phyloP scores from a whole-genome alignment of 495 filamentous ascomycete species.

The Neurospora hispaniola region DNA sequence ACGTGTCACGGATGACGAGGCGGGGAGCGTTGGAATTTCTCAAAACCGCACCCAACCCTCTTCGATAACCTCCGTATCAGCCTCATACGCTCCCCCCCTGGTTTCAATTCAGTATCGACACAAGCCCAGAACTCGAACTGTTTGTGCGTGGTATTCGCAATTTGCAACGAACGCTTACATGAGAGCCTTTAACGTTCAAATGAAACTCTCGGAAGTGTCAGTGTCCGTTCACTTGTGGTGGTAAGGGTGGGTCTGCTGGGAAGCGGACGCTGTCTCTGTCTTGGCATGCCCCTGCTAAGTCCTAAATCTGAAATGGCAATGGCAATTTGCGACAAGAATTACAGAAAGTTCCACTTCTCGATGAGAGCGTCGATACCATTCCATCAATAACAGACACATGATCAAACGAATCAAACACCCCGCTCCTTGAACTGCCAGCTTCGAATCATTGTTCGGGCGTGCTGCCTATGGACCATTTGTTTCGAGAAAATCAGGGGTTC shows the following conservation, averaged over 20 bases:
- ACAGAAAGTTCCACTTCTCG: neutral
- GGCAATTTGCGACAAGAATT: neutral
- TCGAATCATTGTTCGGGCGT: neutral
- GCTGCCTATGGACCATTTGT: neutral
- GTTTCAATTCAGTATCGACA: neutral
- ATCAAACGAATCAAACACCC: neutral
- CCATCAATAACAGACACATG: neutral
- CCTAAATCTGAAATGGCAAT: neutral
- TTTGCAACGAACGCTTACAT: neutral
- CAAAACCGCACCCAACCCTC: neutral
- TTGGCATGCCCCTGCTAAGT: neutral
- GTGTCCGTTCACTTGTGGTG: neutral
- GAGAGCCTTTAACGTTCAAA: neutral
- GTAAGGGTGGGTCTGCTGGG: neutral
- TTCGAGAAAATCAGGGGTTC: neutral
- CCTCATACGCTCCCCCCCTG: neutral
- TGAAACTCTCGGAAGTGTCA: neutral
- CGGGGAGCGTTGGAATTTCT: neutral
- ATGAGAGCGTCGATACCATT: neutral
- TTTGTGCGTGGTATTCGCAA: neutral
- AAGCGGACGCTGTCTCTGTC: neutral
- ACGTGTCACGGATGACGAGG: neutral
- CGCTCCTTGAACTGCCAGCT: neutral
- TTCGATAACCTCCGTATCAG: neutral
- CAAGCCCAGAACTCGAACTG: neutral